Base-by-base conservation (phyloP, 2,329 filamentous ascomycete genomes). In the Podosphaera aphanis region DNA sequence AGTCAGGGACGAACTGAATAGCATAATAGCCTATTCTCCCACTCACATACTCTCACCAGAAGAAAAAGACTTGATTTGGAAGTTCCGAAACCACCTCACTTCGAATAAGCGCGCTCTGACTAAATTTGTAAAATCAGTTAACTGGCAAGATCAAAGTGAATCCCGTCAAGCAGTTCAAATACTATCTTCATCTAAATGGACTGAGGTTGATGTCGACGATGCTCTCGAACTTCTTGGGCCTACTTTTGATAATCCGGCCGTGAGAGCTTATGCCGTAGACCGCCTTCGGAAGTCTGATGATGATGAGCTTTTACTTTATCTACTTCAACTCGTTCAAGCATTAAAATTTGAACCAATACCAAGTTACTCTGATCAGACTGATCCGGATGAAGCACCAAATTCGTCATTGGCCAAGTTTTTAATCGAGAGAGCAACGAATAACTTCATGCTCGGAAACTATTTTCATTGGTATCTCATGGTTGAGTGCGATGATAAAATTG, bases 381-480 rank as follows among this genome's bases (percentile, higher is more conserved):
- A 71, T n/a, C 65, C 73, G 48, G 74, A 83, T 51, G 67, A 69
- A 37, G 66, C 70, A 0, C 70, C 74, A 41, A 80, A 90, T 55
- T 93, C 86, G 0, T 93, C 86, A 0, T 66, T 98, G 5, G 88
- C 86, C 2, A 75, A 74, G 20, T 98, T 98, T 57, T 68, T 98
- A 2, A 90, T 98, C 47, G 75, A 81, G 1, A 74, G 90, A 31
- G 92, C 90, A 2, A 80, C 83, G 13, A 76, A 79, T 50, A 95
- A 93, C 57, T 83, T 94, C 56, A 79, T 81, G 49, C 70, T 98
- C 1, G 90, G 88, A 25, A 98, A 93, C 59, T 93, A 92, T 62
- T 74, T 98, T 46, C 83, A 94, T 60, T 98, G 90, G 90, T 98
- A 95, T 61, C 69, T 98, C 2, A 94, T 94, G 77, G 90, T 98